Evolutionary conservation across 192 early-diverging fungal species (phyloP).

Genomic region (Oehlia diaphana): DNA sequence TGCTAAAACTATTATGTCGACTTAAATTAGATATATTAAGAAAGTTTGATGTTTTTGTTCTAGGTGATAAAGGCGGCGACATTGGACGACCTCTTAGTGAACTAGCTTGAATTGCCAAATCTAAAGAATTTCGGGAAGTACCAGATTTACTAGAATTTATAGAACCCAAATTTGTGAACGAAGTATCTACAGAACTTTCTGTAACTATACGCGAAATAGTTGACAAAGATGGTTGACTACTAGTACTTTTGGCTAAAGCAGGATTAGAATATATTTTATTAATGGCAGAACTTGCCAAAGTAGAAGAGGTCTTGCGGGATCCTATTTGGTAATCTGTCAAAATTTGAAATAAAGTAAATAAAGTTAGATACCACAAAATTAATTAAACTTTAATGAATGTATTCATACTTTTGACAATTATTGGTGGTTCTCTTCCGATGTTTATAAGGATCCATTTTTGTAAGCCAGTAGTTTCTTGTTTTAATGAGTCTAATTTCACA

Average conservation of each 20-base stretch:
- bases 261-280: slow-evolving; percentile 15
- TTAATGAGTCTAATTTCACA: slow-evolving; percentile 8
- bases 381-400: not conserved
- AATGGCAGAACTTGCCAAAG: not conserved
- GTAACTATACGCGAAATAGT: not conserved
- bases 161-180: not conserved
- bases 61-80: slow-evolving; percentile 11
- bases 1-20: slow-evolving; percentile 13
- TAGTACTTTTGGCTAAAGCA: slow-evolving; percentile 2
- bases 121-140: not conserved
- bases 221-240: slow-evolving; percentile 13
- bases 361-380: not conserved
- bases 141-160: not conserved
- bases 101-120: not conserved
- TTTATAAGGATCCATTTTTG: slow-evolving; percentile 17
- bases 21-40: not conserved
- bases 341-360: not conserved
- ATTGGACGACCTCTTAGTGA: slow-evolving; percentile 1
- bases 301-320: not conserved
- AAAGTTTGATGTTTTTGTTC: slow-evolving; percentile 4
- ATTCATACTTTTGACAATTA: slow-evolving; percentile 6
- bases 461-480: slow-evolving; percentile 25
- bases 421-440: not conserved
- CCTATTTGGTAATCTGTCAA: not conserved
- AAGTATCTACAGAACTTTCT: not conserved